These are phyloP conservation scores for Lipomyces yamanashiensis DNA, from an alignment of 805 yeast genomes.

Conservation along the genomic window DNA sequence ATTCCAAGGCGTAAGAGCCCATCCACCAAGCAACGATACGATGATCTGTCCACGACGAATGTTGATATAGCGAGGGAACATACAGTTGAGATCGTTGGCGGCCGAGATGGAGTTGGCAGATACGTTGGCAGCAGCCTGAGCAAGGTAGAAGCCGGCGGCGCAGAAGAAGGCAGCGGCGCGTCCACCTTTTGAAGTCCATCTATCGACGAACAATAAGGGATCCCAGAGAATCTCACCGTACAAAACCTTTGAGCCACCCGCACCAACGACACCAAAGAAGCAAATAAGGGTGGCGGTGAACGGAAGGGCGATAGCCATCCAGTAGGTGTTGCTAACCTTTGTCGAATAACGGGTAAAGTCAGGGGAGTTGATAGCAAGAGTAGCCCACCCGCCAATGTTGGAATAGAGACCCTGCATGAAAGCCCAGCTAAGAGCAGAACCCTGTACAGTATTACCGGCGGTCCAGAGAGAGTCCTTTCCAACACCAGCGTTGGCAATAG, in stretches of 20 bases:
- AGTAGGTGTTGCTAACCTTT: conserved; percentile 49
- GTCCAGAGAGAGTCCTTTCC: conserved; percentile 55
- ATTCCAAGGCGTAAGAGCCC: conserved; percentile 80
- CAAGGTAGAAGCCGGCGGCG: conserved; percentile 69
- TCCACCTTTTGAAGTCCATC: conserved; percentile 53
- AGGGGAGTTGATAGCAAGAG: conserved; percentile 55
- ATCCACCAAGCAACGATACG: conserved; percentile 71
- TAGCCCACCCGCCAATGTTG: conserved; percentile 39
- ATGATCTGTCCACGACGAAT: conserved; percentile 68
- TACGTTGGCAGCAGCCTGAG: conserved; percentile 79
- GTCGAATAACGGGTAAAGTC: conserved; percentile 55
- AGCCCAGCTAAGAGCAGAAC: conserved; percentile 78
- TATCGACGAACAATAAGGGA: conserved; percentile 51
- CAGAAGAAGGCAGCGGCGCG: conserved; percentile 82
- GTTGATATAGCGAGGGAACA: conserved; percentile 54
- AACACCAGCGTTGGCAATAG: conserved; percentile 69
- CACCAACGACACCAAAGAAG: conserved; percentile 38
- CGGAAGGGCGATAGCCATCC: conserved; percentile 55
- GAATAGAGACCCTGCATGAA: conserved; percentile 62
- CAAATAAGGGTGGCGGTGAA: conserved; percentile 45
- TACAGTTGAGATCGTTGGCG: conserved; percentile 55
- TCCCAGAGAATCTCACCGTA: conserved; percentile 55
- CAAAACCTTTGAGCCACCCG: conserved; percentile 43
- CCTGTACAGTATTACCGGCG: conserved; percentile 57
- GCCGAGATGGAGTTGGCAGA: conserved; percentile 59